phyloP scores from a whole-genome alignment of 2,329 filamentous ascomycete species.

The Phoma sp. region DNA sequence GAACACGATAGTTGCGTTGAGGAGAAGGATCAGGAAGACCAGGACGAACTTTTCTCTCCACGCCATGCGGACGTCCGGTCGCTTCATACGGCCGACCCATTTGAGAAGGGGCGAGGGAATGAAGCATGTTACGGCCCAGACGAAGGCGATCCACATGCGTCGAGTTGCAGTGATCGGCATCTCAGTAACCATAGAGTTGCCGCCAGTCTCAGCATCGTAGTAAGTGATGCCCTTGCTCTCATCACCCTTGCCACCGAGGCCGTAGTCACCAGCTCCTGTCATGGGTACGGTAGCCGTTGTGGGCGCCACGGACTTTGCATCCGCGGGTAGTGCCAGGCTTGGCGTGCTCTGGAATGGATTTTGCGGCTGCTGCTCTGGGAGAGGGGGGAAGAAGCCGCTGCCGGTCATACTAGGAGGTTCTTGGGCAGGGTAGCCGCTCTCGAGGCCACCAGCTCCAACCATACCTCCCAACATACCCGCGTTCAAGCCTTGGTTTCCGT shows the following conservation, averaged over 20 bases:
- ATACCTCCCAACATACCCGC: constrained; percentile 57
- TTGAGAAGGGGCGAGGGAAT: constrained; percentile 85
- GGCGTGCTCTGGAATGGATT: constrained; percentile 69
- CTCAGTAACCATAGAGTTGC: constrained; percentile 78
- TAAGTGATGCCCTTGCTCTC: constrained; percentile 58
- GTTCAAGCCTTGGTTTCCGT: constrained; percentile 50
- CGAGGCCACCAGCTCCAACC: constrained; percentile 67
- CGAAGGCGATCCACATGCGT: constrained; percentile 79
- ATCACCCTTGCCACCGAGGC: constrained; percentile 86
- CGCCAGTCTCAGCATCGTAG: constrained; percentile 83
- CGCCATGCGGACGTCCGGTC: constrained; percentile 93
- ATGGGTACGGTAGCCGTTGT: constrained; percentile 68
- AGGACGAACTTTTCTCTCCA: constrained; percentile 96
- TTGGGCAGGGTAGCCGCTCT: constrained; percentile 75
- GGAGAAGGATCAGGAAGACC: constrained; percentile 77
- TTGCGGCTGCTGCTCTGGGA: constrained; percentile 66
- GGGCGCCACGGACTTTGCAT: constrained; percentile 56
- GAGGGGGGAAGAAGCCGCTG: constrained; percentile 72
- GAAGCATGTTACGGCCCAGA: constrained; percentile 92
- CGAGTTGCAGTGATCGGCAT: constrained; percentile 69
- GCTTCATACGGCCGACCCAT: constrained; percentile 92
- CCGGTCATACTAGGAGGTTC: constrained; percentile 54
- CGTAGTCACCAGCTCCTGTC: constrained; percentile 77
- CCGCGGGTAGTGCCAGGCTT: constrained; percentile 54
- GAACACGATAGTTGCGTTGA: constrained; percentile 86